Conservation (phyloP, 768 basidiomycete species). For the Pleurotus platypus region DNA sequence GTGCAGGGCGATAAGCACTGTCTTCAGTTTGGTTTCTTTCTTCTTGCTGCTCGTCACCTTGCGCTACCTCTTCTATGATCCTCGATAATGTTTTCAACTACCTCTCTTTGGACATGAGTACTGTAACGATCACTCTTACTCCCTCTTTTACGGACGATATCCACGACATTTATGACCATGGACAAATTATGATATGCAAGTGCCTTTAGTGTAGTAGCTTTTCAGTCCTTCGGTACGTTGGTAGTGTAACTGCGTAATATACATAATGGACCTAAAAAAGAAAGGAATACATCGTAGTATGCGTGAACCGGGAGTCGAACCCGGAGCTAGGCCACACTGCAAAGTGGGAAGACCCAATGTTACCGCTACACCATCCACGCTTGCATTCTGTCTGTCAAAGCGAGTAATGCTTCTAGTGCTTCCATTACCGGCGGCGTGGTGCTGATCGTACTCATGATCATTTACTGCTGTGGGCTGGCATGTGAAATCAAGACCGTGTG, state of each 20-base stretch:
- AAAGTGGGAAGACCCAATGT: slow-evolving; percentile 81
- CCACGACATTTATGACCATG: neutral
- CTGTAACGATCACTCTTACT: neutral
- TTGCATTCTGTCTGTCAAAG: neutral
- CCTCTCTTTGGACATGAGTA: neutral
- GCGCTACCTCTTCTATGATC: no score
- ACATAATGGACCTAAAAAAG: neutral
- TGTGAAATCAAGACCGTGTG: neutral
- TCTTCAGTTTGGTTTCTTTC: no score
- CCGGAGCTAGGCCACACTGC: slow-evolving; percentile 43
- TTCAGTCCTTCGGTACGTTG: neutral
- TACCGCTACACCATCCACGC: slow-evolving; percentile 76
- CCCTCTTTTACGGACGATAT: neutral
- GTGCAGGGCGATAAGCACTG: neutral
- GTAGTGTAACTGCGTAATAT: neutral
- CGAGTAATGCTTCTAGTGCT: no score
- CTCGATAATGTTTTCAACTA: neutral
- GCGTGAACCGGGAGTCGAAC: slow-evolving; percentile 56
- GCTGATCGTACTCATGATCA: no score
- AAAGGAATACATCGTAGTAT: no score
- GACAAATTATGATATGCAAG: neutral
- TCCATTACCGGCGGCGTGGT: no score
- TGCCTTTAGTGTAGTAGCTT: neutral
- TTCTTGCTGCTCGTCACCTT: no score
- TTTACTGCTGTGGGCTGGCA: neutral